Conservation (phyloP, 345 rosid genomes). For the Citrus maxima region DNA sequence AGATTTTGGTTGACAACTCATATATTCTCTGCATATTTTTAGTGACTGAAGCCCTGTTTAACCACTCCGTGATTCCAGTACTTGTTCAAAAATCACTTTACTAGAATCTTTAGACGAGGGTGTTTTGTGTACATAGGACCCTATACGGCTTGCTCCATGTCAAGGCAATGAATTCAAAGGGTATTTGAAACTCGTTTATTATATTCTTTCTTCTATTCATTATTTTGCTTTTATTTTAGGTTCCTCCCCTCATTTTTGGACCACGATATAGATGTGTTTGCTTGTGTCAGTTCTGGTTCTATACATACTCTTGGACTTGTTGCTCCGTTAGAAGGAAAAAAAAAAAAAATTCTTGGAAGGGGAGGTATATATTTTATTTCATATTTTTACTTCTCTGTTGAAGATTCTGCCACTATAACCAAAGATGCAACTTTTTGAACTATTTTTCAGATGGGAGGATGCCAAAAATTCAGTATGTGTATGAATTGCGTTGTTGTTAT, state of each 20-base stretch:
- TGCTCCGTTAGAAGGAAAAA: too few species aligned
- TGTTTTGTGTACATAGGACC: slow-evolving; percentile 28
- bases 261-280: neutral
- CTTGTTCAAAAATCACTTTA: neutral
- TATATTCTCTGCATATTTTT: slow-evolving; percentile 1
- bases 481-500: too few species aligned
- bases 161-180: too few species aligned
- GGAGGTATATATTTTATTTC: too few species aligned
- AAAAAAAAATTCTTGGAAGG: too few species aligned
- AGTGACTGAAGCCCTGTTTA: slow-evolving; percentile 4
- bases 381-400: too few species aligned
- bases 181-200: too few species aligned
- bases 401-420: too few species aligned
- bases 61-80: slow-evolving; percentile 12
- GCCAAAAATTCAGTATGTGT: too few species aligned
- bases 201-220: too few species aligned
- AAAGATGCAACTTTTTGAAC: too few species aligned
- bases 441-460: too few species aligned
- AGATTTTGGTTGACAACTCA: slow-evolving; percentile 3
- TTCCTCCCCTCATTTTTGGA: neutral
- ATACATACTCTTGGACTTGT: neutral
- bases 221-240: neutral
- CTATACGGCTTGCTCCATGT: neutral
- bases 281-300: neutral
- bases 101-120: slow-evolving; percentile 8